Evolutionary conservation across 306 rosid species (phyloP).

Genomic region (Carpinus viminea): DNA sequence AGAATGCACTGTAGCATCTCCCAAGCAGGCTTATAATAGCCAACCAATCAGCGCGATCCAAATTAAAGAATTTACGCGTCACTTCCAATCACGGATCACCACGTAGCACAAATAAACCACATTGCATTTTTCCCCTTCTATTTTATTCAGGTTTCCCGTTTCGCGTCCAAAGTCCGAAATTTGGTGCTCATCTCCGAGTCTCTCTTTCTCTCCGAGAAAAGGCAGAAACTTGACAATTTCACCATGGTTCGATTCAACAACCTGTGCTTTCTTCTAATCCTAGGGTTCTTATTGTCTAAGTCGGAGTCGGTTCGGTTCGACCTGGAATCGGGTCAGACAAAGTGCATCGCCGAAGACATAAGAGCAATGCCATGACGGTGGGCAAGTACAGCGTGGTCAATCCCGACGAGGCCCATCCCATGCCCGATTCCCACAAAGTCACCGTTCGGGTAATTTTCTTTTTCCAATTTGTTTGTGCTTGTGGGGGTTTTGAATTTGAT

Average conservation of each 20-base stretch:
- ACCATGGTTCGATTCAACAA: constrained; percentile 25
- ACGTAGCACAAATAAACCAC: background rate
- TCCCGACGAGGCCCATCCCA: constrained; percentile 64
- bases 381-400: constrained; percentile 74
- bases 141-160: background rate
- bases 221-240: background rate
- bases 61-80: background rate
- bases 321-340: constrained; percentile 75
- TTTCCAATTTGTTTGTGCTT: background rate
- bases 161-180: background rate
- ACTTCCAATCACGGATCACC: background rate
- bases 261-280: constrained; percentile 25
- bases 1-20: too few species aligned
- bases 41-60: background rate
- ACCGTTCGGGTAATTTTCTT: constrained; percentile 65
- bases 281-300: constrained; percentile 43
- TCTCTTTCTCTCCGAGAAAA: background rate
- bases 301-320: constrained; percentile 84
- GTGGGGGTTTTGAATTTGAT: background rate
- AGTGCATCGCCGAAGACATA: constrained; percentile 90
- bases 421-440: constrained; percentile 72
- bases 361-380: constrained; percentile 82
- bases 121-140: too few species aligned
- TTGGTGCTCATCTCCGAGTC: background rate
- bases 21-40: too few species aligned